phyloP scores from a whole-genome alignment of 768 basidiomycete species.

The Lactifluus piperatus region DNA sequence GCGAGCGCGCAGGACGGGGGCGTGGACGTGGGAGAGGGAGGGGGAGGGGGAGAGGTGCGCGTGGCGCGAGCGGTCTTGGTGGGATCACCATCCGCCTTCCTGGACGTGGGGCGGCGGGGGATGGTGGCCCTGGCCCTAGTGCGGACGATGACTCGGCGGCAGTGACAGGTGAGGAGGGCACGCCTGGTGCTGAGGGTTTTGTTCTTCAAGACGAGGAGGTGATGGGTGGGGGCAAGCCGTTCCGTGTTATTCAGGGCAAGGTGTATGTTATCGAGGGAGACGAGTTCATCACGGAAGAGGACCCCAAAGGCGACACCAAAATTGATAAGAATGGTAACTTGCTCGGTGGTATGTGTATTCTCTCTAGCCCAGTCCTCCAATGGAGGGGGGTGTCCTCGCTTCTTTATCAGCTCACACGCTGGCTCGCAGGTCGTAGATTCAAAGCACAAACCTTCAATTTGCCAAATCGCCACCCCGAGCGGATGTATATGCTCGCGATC shows the following conservation, averaged over 20 bases:
- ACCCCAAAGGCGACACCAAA: slow-evolving; percentile 85
- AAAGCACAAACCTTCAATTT: slow-evolving; percentile 86
- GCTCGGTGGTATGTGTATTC: slow-evolving; percentile 57
- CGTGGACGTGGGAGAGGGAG: slow-evolving; percentile 24
- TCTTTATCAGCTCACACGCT: background rate
- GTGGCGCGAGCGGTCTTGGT: background rate
- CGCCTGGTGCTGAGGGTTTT: slow-evolving; percentile 31
- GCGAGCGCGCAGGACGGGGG: slow-evolving; percentile 24
- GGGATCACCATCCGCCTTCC: slow-evolving; percentile 23
- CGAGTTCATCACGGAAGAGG: slow-evolving; percentile 76
- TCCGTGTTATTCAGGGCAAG: slow-evolving; percentile 63
- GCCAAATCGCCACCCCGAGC: slow-evolving; percentile 73
- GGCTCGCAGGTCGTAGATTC: slow-evolving; percentile 63
- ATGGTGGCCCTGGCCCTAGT: slow-evolving; percentile 3
- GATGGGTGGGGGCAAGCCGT: slow-evolving; percentile 50
- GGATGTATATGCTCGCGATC: slow-evolving; percentile 91
- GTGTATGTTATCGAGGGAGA: slow-evolving; percentile 79
- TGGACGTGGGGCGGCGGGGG: slow-evolving; percentile 25
- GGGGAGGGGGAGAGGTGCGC: background rate
- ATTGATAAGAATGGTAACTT: slow-evolving; percentile 80
- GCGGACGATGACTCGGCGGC: slow-evolving; percentile 12
- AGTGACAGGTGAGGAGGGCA: slow-evolving; percentile 23
- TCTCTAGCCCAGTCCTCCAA: background rate
- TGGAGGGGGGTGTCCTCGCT: background rate
- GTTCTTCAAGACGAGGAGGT: slow-evolving; percentile 10